Evolutionary conservation across 108 stramenopile species (phyloP).

Genomic region (Tribonema minus): DNA sequence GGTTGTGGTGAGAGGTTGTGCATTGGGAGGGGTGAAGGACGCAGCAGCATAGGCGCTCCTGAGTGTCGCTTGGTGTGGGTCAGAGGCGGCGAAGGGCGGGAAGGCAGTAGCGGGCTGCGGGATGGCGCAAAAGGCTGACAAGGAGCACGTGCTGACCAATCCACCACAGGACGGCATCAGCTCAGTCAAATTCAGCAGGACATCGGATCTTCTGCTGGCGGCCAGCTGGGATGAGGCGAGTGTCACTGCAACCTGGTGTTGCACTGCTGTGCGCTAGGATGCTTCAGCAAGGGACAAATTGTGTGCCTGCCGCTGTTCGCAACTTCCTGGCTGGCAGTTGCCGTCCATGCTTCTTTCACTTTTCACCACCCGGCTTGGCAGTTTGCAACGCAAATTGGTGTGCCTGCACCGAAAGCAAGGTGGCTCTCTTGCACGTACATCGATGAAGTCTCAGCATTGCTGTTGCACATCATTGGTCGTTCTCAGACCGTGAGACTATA

Average conservation of each 20-base stretch:
- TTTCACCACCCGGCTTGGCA: not conserved
- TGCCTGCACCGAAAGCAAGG: no score
- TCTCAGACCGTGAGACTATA: constrained; percentile 43
- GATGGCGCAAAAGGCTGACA: no score
- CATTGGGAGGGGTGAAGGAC: no score
- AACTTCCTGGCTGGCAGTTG: not conserved
- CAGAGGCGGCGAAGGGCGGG: no score
- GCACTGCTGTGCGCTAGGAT: not conserved
- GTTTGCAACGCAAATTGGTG: no score
- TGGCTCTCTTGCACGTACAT: no score
- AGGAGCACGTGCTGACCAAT: constrained; percentile 14
- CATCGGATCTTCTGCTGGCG: constrained; percentile 39
- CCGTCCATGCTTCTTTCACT: not conserved
- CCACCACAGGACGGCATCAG: constrained; percentile 39
- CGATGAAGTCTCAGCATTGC: not conserved
- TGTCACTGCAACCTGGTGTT: not conserved
- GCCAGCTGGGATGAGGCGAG: constrained; percentile 47
- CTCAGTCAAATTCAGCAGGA: constrained; percentile 31
- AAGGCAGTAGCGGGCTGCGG: no score
- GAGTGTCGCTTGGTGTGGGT: no score
- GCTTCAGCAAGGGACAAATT: not conserved
- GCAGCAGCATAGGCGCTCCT: no score
- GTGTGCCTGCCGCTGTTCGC: not conserved
- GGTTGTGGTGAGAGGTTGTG: no score
- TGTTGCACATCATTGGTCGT: not conserved